Evolutionary conservation across 2,329 filamentous ascomycete genomes (phyloP), one percentile per base, ranked within the genome.

Genomic region (Clonostachys sp.): DNA sequence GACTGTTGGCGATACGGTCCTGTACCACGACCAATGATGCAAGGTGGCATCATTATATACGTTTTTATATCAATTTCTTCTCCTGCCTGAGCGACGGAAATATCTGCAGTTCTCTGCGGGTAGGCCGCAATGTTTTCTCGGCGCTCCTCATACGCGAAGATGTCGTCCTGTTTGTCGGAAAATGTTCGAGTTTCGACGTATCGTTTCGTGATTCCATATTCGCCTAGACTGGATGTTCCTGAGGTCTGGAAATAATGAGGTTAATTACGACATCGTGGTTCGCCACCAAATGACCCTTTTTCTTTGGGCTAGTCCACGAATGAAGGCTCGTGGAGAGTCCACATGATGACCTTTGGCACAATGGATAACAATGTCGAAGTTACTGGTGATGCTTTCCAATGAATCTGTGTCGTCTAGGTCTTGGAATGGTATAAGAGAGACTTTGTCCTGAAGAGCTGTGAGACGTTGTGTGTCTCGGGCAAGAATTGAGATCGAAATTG

Each of bases 1-100:
- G 66, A 66, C 1, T 53, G 50, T 7, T 51, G 58, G 38, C 74
- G 69, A 54, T 72, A 75, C 0, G 63, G 53, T 1, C 72, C 73
- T 1, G 58, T 62, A 8, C 73, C 71, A 2, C 53, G 48, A 18
- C 75, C 75, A 53, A 70, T 79, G 43, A 79, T 72, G 4, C 66
- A 64, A 1, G 72, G 72, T 1, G 65, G 61, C 65, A 73, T 73
- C 42, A 79, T 60, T 42, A 75, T 63, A 41, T 70, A 61, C 0
- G 74, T 72, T 47, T 67, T 67, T 2, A 80, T 66, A 4, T 65
- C 63, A 1, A 61, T 40, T n/a, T 62, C 57, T 14, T 70, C 51
- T 2, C 71, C 70, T 1, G 57, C 55, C 6, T 71, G 61, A 2
- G 75, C 53, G 13, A 75, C 70, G 4, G 58, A 56, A 7, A 78